Evolutionary conservation across 495 filamentous ascomycete species (phyloP).

Genomic region (Physcia stellaris): DNA sequence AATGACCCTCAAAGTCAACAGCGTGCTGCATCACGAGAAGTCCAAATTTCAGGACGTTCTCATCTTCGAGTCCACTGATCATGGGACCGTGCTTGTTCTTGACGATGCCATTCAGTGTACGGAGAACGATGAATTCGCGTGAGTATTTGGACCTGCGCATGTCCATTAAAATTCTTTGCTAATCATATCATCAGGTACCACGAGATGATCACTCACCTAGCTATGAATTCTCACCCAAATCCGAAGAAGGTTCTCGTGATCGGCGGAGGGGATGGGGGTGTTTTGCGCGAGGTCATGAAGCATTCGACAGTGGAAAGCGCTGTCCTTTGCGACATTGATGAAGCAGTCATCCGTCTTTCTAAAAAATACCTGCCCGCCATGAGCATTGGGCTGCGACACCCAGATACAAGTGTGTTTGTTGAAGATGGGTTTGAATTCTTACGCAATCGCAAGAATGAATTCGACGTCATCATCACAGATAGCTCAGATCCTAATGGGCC

Average conservation of each 20-base stretch:
- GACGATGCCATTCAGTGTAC: slow-evolving; percentile 99
- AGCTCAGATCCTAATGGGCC: slow-evolving; percentile 95
- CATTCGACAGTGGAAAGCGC: slow-evolving; percentile 89
- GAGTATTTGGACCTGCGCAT: slow-evolving; percentile 16
- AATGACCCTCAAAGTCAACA: slow-evolving; percentile 96
- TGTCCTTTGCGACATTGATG: slow-evolving; percentile 94
- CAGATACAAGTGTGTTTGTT: slow-evolving; percentile 78
- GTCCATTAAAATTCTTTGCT: not conserved
- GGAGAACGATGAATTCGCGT: slow-evolving; percentile 94
- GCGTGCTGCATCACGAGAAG: slow-evolving; percentile 97
- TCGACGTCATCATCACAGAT: slow-evolving; percentile 99
- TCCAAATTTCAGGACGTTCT: slow-evolving; percentile 97
- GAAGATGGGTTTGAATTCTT: slow-evolving; percentile 98
- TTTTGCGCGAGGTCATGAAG: slow-evolving; percentile 96
- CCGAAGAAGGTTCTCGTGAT: slow-evolving; percentile 98
- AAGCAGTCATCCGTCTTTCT: slow-evolving; percentile 96
- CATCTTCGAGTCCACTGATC: slow-evolving; percentile 92
- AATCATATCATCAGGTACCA: slow-evolving; percentile 51
- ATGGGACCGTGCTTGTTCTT: slow-evolving; percentile 92
- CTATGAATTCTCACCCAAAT: slow-evolving; percentile 96
- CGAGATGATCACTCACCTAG: slow-evolving; percentile 99
- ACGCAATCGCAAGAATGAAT: slow-evolving; percentile 79
- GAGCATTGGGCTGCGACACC: slow-evolving; percentile 83
- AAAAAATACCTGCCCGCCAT: slow-evolving; percentile 97
- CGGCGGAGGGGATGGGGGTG: slow-evolving; percentile 91